Evolutionary conservation across 140 eudicot species (phyloP).

Genomic region (Anethum foeniculum): DNA sequence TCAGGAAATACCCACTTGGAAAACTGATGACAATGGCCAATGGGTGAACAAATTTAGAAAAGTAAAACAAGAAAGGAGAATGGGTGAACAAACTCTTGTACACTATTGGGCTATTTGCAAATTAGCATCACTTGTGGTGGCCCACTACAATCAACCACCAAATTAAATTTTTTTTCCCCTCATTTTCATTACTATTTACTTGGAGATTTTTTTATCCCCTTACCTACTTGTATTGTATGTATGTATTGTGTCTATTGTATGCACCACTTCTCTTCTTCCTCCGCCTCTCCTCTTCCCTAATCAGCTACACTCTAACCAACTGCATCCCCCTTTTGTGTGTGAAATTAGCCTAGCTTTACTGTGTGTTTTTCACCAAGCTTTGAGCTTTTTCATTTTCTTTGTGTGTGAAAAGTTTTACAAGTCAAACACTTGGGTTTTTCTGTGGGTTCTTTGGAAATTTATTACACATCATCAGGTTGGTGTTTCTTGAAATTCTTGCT

Average conservation of each 20-base stretch:
- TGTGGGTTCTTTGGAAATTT: not conserved
- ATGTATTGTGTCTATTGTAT: not conserved
- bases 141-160: not conserved
- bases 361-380: not conserved
- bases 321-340: not conserved
- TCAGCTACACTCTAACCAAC: not conserved
- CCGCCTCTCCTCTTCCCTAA: conserved; percentile 2
- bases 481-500: not conserved
- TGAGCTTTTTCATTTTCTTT: not conserved
- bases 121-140: not conserved
- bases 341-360: not conserved
- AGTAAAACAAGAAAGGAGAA: not conserved
- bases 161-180: not conserved
- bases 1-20: not conserved
- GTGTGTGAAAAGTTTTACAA: not conserved
- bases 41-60: no score
- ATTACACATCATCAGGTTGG: not conserved
- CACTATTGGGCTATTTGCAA: conserved; percentile 1
- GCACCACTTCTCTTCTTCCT: conserved; percentile 5
- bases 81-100: not conserved
- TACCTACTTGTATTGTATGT: not conserved
- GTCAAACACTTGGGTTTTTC: conserved; percentile 5
- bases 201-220: not conserved
- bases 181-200: not conserved
- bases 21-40: no score